Evolutionary conservation across 257 asterid genomes (phyloP), one percentile per base, ranked within the genome.

Genomic region (Rauvolfia tetraphylla): DNA sequence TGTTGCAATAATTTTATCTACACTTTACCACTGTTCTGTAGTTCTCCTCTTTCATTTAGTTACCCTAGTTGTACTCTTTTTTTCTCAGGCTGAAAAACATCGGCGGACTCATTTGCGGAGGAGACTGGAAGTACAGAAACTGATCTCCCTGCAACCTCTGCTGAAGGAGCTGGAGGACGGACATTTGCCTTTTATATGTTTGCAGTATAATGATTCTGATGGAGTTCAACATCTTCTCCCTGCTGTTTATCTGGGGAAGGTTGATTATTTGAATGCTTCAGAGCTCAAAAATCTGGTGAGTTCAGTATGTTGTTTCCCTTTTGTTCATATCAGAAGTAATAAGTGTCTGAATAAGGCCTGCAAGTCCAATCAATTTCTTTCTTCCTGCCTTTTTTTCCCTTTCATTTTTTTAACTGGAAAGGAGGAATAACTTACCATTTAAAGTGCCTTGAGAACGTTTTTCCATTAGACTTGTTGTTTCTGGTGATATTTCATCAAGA

Each of bases 191-290:
- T 95, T 95, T 83, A 79, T 95, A 81, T 89, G 94, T 77, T 83
- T 95, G 84, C 96, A 85, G 76, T 92, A 92, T 85, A 85, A 78
- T 48, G 94, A 88, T 86, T 77, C 87, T 74, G 91, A 84, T 62
- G 98, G 98, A 83, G 91, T 88, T 84, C 94, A 84, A 69, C 92
- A 90, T 85, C 86, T 82, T 82, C 88, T 88, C 77, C 94, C 97
- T 77, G 91, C 96, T 87, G 99, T 86, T 84, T 95, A 91, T 85
- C 74, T 95, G 88, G 98, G 99, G 83, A 84, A 83, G 80, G 86
- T 95, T 89, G 96, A 92, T 79, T 79, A 86, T 27, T 78, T 92
- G 81, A 88, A 87, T 87, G 83, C 91, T 83, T 73, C 86, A 76
- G 87, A 87, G 83, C 80, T 93, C 53, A 90, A 90, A 75, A 75